phyloP scores from a whole-genome alignment of 805 yeast genomes.

The Ogataea minuta region DNA sequence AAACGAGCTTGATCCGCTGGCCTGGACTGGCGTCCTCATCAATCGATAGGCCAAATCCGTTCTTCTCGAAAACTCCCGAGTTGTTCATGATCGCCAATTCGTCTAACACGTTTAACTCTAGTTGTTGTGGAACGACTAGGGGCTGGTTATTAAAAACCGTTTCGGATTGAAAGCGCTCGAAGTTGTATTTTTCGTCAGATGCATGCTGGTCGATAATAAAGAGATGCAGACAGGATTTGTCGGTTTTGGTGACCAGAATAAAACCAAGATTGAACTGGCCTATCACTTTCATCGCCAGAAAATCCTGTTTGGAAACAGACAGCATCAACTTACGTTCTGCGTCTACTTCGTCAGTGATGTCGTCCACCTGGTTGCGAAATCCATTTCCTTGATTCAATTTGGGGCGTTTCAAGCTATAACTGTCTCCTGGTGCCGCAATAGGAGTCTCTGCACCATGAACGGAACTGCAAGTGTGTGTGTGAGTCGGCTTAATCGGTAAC shows the following conservation, averaged over 20 bases:
- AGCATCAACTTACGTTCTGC: constrained; percentile 61
- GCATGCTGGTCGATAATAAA: constrained; percentile 98
- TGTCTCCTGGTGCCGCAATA: background rate
- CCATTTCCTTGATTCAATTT: background rate
- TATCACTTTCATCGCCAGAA: constrained; percentile 67
- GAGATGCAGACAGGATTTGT: constrained; percentile 43
- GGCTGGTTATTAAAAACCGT: constrained; percentile 67
- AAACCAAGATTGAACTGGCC: constrained; percentile 98
- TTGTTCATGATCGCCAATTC: constrained; percentile 69
- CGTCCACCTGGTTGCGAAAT: constrained; percentile 30
- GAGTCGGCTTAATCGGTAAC: background rate
- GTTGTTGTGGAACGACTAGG: constrained; percentile 53
- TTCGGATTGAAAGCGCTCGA: constrained; percentile 61
- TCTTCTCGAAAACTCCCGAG: constrained; percentile 53
- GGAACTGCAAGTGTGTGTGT: background rate
- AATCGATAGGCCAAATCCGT: constrained; percentile 70
- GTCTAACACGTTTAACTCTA: constrained; percentile 76
- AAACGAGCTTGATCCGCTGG: constrained; percentile 46
- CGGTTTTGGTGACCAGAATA: constrained; percentile 64
- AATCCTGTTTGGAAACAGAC: constrained; percentile 69
- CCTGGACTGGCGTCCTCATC: constrained; percentile 57
- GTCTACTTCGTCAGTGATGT: constrained; percentile 43
- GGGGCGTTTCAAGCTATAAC: constrained; percentile 1
- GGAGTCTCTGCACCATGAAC: background rate
- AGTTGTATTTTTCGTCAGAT: constrained; percentile 91